Base-by-base conservation (phyloP, 2,329 filamentous ascomycete genomes). In the Cyphellophora attinorum region DNA sequence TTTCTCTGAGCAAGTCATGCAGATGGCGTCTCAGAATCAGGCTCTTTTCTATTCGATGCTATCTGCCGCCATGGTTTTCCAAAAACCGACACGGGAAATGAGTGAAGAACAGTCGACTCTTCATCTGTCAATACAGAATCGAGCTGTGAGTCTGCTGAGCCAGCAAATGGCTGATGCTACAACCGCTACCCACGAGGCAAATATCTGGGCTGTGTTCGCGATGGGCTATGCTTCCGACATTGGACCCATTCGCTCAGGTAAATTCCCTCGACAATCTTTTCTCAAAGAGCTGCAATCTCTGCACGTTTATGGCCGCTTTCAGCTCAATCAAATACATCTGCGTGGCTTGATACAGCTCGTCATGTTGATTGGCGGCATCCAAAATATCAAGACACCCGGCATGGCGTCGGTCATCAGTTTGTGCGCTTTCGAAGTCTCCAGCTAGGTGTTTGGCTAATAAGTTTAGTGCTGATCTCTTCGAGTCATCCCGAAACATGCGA, bases 271-370 rank as follows among this genome's bases (percentile, higher is more conserved):
- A 16, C 49, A 50, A 11, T 44, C 55, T 5, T 55, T 57, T 2
- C 47, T 59, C 30, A 52, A 51, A 21, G 48, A 50, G 6, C 34
- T 60, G 23, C 57, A 60, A 35, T 59, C 54, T 51, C 34, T 59
- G 3, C 51, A 57, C 31, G 48, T 59, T 8, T 58, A 59, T 32
- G 53, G 55, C 13, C 32, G 27, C 34, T 45, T 57, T n/a, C 45
- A 44, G 10, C 51, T 56, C 5, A 57, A 58, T 28, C 44, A 55
- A 27, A 45, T 55, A 3, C 57, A 59, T 40, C 39, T 56, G 10
- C 40, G 47, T 19, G 57, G 56, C 1, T 34, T 59, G 23, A 37
- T 53, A 3, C 50, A 57, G 33, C 44, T 59, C 37, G 40, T 62
- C 23, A 48, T 54, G 13, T 29, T 58, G 6, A 49, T 52, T 18